Percentiles rank a stretch among this genome's conserved stretches.
Conservation (phyloP, 2,329 filamentous ascomycete genomes). For the Cladophialophora chaetospira region DNA sequence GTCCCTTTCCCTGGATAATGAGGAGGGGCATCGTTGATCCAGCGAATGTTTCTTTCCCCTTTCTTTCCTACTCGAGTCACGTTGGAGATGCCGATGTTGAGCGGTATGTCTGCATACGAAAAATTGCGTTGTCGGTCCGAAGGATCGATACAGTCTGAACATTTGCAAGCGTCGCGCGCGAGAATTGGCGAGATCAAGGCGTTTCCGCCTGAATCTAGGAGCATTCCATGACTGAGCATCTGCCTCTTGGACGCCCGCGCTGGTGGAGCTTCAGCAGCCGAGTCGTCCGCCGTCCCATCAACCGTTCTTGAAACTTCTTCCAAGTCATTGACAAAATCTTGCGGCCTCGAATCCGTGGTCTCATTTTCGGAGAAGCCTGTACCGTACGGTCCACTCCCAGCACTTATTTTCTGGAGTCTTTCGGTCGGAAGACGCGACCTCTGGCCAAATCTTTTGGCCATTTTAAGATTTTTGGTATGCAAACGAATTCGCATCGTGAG, state of each 20-base stretch:
- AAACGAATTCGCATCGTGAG: conserved; percentile 2
- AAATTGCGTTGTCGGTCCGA: conserved; percentile 67
- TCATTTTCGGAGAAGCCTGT: background rate
- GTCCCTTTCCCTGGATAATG: conserved; percentile 33
- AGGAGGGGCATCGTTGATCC: conserved; percentile 58
- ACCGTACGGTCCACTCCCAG: background rate
- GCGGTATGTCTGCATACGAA: conserved; percentile 64
- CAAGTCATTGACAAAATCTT: background rate
- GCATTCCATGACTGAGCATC: conserved; percentile 11
- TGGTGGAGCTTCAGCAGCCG: background rate
- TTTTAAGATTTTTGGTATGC: background rate
- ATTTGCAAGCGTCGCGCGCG: conserved; percentile 60
- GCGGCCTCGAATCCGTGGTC: background rate
- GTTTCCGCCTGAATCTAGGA: conserved; percentile 4
- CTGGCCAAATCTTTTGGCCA: background rate
- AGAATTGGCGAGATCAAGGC: conserved; percentile 27
- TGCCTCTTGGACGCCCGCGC: background rate
- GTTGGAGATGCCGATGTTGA: conserved; percentile 45
- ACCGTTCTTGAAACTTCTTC: background rate
- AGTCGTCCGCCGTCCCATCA: background rate
- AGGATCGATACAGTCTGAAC: conserved; percentile 55
- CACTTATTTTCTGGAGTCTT: conserved; percentile 2
- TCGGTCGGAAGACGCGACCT: background rate
- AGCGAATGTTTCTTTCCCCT: conserved; percentile 60
- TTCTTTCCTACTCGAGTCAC: conserved; percentile 43